Base-by-base conservation (phyloP, 1,139 yeast genomes). In the Geotrichum reessii region DNA sequence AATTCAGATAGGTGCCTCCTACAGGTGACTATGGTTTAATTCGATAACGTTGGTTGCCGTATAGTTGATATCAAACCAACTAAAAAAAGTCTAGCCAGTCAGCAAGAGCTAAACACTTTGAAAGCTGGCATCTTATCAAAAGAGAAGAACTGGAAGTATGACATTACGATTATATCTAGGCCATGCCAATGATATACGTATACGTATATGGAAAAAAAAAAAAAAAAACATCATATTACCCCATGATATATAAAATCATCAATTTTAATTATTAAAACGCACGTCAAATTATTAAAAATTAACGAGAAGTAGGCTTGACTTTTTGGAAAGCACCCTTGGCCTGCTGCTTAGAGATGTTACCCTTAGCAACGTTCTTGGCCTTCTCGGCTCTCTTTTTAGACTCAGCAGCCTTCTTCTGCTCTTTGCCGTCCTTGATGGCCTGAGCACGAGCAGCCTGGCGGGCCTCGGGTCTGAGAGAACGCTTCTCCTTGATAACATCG, bases 391-490 rank as follows among this genome's bases (percentile, higher is more conserved):
- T 55, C 85, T 88, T 89, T 87, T 95, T 92, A 78, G 87, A 84
- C 77, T 87, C 93, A 81, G 90, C 93, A 72, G 84, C 89, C 76
- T 85, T 87, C 89, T 89, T 90, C 83, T 90, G 84, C 79, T 89
- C 97, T 86, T 92, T 92, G 78, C 90, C 96, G 79, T 85, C 86
- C 76, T 86, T 86, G 75, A 85, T 81, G 79, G 92, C 90, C 77
- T 84, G 86, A 66, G 90, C 95, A 85, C 97, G 93, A 76, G 92
- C 87, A 74, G 96, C 96, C 85, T 91, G 89, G 85, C 97, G 95
- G 76, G 87, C 93, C 79, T 92, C 93, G 78, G 99, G 97, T 82
- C 92, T 89, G 78, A 85, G 83, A 73, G 87, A 74, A 83, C 98
- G 91, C 86, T 96, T 90, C 85, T 93, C 97, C 84, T 89, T 91